Percentiles rank a stretch among this genome's conserved stretches.
These are phyloP conservation scores for barley (Hordeum vulgare) DNA, from an alignment of 176 grass and related monocot species.

Conservation along the genomic window MorexV3_pseudomolecules_assembly NC_058520.1:18850450-18850949, in stretches of 20 bases:
- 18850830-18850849: neutral
- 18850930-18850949: neutral
- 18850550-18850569: neutral
- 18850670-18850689: neutral
- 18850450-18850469: too few relatives aligned
- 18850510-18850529: neutral
- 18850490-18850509: slow-evolving; percentile 2
- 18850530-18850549: neutral
- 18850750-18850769: slow-evolving; percentile 1
- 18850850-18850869: slow-evolving; percentile 1
- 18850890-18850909: slow-evolving; percentile 8
- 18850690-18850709: slow-evolving; percentile 12
- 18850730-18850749: slow-evolving; percentile 9
- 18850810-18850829: neutral
- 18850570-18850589: neutral
- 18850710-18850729: slow-evolving; percentile 40
- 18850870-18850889: neutral
- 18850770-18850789: neutral
- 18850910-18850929: slow-evolving; percentile 36
- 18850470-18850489: neutral
- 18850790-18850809: slow-evolving; percentile 14
- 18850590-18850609: neutral
- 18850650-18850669: slow-evolving; percentile 2
- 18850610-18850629: neutral
- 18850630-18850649: too few relatives aligned